A percentile compares a stretch with the other conserved stretches of the same genome.
phyloP scores from a whole-genome alignment of 1,284 basidiomycete genomes.

The Ceratorhiza oryzae-sativae region DNA sequence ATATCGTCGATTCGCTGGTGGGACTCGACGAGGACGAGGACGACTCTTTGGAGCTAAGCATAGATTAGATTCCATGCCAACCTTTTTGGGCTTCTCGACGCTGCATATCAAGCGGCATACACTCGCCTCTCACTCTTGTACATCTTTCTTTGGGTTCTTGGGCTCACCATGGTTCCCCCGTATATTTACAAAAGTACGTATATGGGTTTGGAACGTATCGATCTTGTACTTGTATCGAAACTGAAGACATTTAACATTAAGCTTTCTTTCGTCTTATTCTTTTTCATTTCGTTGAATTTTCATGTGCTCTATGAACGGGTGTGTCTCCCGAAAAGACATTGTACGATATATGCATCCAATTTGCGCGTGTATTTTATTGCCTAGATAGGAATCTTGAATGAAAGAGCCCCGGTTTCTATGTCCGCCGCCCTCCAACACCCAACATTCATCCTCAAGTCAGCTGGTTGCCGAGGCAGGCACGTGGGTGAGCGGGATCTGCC shows the following conservation, averaged over 20 bases:
- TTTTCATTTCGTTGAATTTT: neutral
- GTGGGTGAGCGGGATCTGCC: neutral
- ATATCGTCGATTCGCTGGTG: neutral
- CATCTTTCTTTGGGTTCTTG: neutral
- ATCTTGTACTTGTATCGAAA: constrained; percentile 19
- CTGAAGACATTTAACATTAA: constrained; percentile 3
- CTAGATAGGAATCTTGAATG: too few species aligned
- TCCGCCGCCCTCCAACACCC: too few species aligned
- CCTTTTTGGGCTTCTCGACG: neutral
- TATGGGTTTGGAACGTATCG: neutral
- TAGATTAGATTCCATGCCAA: neutral
- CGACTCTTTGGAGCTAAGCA: neutral
- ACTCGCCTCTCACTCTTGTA: neutral
- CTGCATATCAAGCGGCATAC: constrained; percentile 13
- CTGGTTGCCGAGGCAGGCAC: neutral
- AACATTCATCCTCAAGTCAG: neutral
- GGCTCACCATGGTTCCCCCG: neutral
- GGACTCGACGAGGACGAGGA: neutral
- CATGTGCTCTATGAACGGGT: constrained; percentile 1
- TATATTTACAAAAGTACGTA: neutral
- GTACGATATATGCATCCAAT: constrained; percentile 2
- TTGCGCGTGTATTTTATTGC: constrained; percentile 1
- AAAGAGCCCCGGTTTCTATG: too few species aligned
- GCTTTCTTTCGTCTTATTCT: neutral
- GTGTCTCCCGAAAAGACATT: constrained; percentile 17